These are phyloP conservation scores for Crithidia thermophila DNA, from an alignment of 208 protist species.

Conservation along the genomic window DNA sequence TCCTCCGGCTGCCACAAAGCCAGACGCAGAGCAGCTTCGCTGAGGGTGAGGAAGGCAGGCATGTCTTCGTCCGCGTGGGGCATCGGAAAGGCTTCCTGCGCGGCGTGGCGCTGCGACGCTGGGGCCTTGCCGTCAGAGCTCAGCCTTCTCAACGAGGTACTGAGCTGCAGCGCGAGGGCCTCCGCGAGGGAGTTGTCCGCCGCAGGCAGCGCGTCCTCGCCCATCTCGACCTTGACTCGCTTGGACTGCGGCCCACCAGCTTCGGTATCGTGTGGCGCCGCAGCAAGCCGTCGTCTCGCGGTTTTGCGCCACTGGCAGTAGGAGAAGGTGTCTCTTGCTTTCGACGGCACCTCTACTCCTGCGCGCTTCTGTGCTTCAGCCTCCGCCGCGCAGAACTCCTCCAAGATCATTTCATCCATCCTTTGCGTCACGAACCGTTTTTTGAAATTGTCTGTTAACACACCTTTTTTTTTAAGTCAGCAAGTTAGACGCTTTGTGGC, in stretches of 20 bases:
- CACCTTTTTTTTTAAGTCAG: no score
- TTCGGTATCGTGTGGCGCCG: background rate
- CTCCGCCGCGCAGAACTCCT: slow-evolving; percentile 44
- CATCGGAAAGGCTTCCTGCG: slow-evolving; percentile 36
- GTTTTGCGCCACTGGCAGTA: slow-evolving; percentile 48
- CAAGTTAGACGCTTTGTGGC: no score
- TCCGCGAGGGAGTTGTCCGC: slow-evolving; percentile 6
- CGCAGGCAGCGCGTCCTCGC: no score
- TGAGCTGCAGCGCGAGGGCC: slow-evolving; percentile 18
- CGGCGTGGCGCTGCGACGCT: slow-evolving; percentile 22
- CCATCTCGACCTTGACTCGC: slow-evolving; percentile 1
- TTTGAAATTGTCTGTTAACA: no score
- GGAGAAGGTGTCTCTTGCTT: slow-evolving; percentile 21
- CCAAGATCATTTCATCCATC: slow-evolving; percentile 39
- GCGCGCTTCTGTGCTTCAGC: slow-evolving; percentile 34
- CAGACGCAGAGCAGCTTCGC: slow-evolving; percentile 53
- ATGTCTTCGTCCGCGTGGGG: slow-evolving; percentile 23
- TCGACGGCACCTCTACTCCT: slow-evolving; percentile 33
- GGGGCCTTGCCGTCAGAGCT: background rate
- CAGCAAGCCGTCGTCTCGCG: slow-evolving; percentile 10
- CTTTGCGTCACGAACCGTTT: no score
- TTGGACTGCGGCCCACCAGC: background rate
- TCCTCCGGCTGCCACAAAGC: slow-evolving; percentile 40
- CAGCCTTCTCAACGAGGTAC: slow-evolving; percentile 6
- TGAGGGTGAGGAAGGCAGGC: slow-evolving; percentile 39